Evolutionary conservation across 2,329 filamentous ascomycete species (phyloP).

Genomic region (Onygena corvina): DNA sequence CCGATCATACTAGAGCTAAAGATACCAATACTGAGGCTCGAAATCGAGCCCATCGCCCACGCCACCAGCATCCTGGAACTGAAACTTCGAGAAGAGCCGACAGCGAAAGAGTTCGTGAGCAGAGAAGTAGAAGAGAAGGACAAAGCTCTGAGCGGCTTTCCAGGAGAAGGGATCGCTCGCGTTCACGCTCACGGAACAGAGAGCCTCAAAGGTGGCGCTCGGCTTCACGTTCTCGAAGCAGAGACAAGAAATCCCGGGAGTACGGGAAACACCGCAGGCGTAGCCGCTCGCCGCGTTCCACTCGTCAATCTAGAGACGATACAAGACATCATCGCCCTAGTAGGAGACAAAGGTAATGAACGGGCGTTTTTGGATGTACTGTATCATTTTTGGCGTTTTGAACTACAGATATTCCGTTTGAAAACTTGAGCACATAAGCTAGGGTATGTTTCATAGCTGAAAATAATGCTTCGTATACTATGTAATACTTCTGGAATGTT

Average conservation of each 20-base stretch:
- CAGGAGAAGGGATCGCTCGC: slow-evolving; percentile 11
- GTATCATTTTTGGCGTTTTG: slow-evolving; percentile 3
- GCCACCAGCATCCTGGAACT: slow-evolving; percentile 30
- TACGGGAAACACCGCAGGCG: slow-evolving; percentile 18
- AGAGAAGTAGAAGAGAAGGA: slow-evolving; percentile 25
- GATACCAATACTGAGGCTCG: background rate
- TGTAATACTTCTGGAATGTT: slow-evolving; percentile 6
- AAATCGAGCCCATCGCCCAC: slow-evolving; percentile 6
- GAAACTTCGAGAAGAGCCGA: slow-evolving; percentile 31
- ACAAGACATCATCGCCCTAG: background rate
- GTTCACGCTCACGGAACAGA: slow-evolving; percentile 19
- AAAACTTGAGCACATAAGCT: background rate
- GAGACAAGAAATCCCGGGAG: slow-evolving; percentile 20
- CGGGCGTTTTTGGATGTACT: background rate
- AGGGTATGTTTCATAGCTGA: slow-evolving; percentile 8
- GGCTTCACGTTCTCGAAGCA: slow-evolving; percentile 23
- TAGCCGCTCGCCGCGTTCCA: slow-evolving; percentile 11
- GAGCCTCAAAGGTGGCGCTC: slow-evolving; percentile 20
- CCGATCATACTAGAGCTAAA: slow-evolving; percentile 9
- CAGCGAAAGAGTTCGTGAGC: slow-evolving; percentile 19
- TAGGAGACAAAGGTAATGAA: background rate
- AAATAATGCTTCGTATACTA: slow-evolving; percentile 15
- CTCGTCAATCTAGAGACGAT: slow-evolving; percentile 15
- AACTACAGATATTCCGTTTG: background rate
- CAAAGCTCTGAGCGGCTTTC: slow-evolving; percentile 14